Evolutionary conservation across 2,329 filamentous ascomycete genomes (phyloP), one percentile per base, ranked within the genome.

Genomic region (Pseudomassariella vexata): DNA sequence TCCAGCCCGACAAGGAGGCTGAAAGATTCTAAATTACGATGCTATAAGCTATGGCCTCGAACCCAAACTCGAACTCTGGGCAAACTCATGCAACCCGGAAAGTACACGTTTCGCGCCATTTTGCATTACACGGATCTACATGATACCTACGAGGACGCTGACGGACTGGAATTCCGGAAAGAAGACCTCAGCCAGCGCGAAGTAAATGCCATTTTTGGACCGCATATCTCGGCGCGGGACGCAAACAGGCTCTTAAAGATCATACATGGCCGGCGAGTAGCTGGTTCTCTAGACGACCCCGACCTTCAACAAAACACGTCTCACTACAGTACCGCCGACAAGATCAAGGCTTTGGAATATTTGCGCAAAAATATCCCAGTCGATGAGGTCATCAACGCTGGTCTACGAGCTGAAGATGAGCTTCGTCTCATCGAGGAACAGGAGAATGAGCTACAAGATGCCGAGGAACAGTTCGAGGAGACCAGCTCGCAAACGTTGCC

Each of bases 211-310:
- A 59, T 79, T 22, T 79, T 81, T 38, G 71, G 73, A 2, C 46
- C 61, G 5, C 55, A 57, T 9, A 57, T 78, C 27, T 54, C 59
- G 37, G 49, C 60, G 1, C 41, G 46, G 4, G 46, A 52, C 5
- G 77, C 68, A 14, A 80, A 80, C 48, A 57, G 55, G 26, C 52
- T 81, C 25, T 54, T 82, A 30, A 61, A 63, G 32, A 71, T 81
- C 30, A 54, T 81, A 9, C 78, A 82, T 48, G 78, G 77, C 7
- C 68, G 76, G 21, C 65, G 78, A 24, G 74, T 82, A 15, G 75
- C 77, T 6, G 78, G 78, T 20, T 79, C 76, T 3, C 59, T 82
- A 24, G 67, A 76, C 9, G 77, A 82, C 46, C 76, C 76, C 3
- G 59, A 56, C 5, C 63, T 73, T 28, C 55, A 56, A 21, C 41